Evolutionary conservation across 805 yeast genomes (phyloP), one percentile per base, ranked within the genome.

Genomic region (Kodamaea fukazawae): DNA sequence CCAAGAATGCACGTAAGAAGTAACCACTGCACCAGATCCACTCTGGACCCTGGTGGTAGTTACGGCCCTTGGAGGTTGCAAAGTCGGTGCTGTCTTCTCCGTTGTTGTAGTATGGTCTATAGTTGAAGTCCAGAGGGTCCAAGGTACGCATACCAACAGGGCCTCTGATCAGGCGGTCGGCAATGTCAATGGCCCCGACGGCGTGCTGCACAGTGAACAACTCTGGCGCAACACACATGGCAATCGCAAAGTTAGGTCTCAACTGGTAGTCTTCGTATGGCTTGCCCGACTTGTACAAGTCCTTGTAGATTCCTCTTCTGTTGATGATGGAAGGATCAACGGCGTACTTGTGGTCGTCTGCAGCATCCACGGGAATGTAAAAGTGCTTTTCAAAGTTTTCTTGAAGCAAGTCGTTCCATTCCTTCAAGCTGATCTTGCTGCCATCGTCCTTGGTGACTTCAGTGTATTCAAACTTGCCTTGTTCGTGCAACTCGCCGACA

Each of bases 1-100:
- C 59, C 28, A 77, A 66, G 52, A 71, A 80, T 0, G 98, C 96
- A 47, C 97, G 76, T 49, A 93, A 63, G 57, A 88, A 91, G 60
- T 79, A 89, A 2, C 99, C 99, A 17, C 75, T 72, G 43, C 81
- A 76, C 97, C 97, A 91, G 25, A 86, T 85, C 99, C 99, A 91
- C 58, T 93, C 99, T 2, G 99, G 99, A 2, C 99, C 99, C 65
- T 91, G 98, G 61, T 91, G 99, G 60, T 91, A 91, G 64, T 93
- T 93, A 53, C 98, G 77, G 22, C 99, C 99, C 63, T 89, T 88
- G 2, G 97, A 74, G 0, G 97, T 89, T 1, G 95, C 88, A 72
- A 89, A 93, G 60, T 91, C 96, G 4, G 74, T 78, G 38, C 77
- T 78, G 54, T 91, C 98, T 29, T 76, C 83, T 34, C 88, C 67